Conservation (phyloP, 2,329 filamentous ascomycete genomes). For the Colletotrichum viniferum region DNA sequence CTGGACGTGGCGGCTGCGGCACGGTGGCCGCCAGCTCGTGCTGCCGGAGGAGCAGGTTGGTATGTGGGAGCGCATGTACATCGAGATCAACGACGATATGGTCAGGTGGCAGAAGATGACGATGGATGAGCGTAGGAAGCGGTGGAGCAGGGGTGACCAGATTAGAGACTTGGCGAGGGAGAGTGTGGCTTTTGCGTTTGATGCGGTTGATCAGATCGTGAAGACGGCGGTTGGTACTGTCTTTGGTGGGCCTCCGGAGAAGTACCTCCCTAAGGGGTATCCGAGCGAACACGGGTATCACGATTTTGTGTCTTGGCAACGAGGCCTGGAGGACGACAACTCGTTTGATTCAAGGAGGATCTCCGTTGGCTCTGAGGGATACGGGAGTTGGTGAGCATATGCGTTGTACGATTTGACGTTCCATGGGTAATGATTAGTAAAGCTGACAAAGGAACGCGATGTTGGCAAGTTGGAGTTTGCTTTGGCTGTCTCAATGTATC, state of each 20-base stretch:
- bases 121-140: neutral
- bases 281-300: constrained; percentile 5
- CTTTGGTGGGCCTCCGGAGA: neutral
- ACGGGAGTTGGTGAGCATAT: neutral
- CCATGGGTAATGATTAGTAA: neutral
- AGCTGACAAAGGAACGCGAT: neutral
- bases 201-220: neutral
- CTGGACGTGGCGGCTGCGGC: constrained; percentile 16
- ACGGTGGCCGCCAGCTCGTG: neutral
- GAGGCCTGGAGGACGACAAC: neutral
- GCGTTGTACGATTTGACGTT: neutral
- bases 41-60: constrained; percentile 23
- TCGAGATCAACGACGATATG: constrained; percentile 21
- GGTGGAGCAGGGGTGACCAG: neutral
- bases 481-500: neutral
- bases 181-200: neutral
- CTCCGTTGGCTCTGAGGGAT: neutral
- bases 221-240: neutral
- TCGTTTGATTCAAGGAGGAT: neutral
- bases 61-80: constrained; percentile 25
- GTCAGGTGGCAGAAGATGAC: constrained; percentile 4
- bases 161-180: neutral
- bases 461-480: neutral
- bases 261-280: neutral
- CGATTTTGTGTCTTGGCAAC: constrained; percentile 17